Conservation (phyloP, 106 monocot species). For the Dioscorea alata region DNA sequence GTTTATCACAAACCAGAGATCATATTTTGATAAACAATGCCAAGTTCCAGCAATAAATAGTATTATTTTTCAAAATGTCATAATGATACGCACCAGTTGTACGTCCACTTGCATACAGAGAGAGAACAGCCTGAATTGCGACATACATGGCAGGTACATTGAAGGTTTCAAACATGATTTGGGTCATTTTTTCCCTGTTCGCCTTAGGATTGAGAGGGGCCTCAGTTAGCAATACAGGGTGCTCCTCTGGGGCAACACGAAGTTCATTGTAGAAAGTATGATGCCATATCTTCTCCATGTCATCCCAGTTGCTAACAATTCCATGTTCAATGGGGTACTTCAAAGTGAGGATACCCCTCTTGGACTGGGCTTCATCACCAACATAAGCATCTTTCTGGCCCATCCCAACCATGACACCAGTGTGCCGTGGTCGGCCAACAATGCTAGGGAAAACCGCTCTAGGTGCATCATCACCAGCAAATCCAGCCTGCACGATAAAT, state of each 20-base stretch:
- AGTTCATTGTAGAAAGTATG: conserved; percentile 27
- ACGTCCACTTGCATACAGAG: conserved; percentile 27
- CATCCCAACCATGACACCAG: conserved; percentile 30
- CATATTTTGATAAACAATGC: no score
- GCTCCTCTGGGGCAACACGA: conserved; percentile 31
- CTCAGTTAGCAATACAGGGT: conserved; percentile 24
- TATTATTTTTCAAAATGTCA: neutral
- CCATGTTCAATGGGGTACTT: conserved; percentile 26
- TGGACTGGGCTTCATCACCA: conserved; percentile 24
- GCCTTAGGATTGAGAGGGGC: conserved; percentile 31
- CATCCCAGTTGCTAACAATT: conserved; percentile 28
- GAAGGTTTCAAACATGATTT: conserved; percentile 31
- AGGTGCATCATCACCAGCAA: conserved; percentile 34
- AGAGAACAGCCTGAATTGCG: conserved; percentile 24
- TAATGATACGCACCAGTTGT: conserved; percentile 13
- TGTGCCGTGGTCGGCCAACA: conserved; percentile 25
- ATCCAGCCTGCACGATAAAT: conserved; percentile 15
- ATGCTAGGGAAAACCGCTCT: conserved; percentile 28
- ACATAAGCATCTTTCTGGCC: conserved; percentile 30
- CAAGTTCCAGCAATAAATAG: no score
- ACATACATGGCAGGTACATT: conserved; percentile 32
- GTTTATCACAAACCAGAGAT: neutral
- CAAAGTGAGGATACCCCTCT: conserved; percentile 29
- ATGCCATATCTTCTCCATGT: conserved; percentile 32
- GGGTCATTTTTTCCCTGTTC: conserved; percentile 29